Base-by-base conservation (phyloP, 2,329 filamentous ascomycete species). In the Trichoderma harzianum region DNA sequence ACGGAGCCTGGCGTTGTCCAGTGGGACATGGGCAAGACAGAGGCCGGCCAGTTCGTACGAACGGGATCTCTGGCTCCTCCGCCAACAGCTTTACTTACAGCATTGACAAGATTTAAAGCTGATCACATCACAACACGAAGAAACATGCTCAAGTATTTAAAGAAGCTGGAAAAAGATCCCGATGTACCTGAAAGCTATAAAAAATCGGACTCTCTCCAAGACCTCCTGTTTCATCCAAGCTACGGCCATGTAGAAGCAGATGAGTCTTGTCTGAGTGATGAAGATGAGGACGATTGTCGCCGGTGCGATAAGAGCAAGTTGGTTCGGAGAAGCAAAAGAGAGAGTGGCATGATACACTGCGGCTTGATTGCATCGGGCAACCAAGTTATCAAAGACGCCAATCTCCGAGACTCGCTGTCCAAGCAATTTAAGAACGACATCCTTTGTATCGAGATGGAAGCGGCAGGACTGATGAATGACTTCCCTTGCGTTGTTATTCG, bases 401-500 rank as follows among this genome's bases (percentile, higher is more conserved):
- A 16, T 0, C 70, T 72, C 0, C 74, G 83, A 5, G 81, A 85
- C 51, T 12, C 71, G 0, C 69, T 82, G 6, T 76, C 76, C 0
- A 24, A 57, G 0, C 53, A 76, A 2, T 64, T 73, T 0, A 75
- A 72, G 0, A 73, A 71, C 0, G 36, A 58, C 1, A 65, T 76
- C 0, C 67, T 78, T 0, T 80, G 78, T 3, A 75, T 80, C 10
- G 77, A 81, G 26, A 80, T 78, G 78, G 78, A 80, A n/a, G 77
- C 77, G 0, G 78, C 79, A 0, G 79, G 80, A 0, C 11, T 79
- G 0, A 75, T 77, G 74, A 74, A 75, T 10, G 60, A 76, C 0
- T 75, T 81, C 1, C 78, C 79, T 0, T 83, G 79, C 36, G 69
- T 84, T 0, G 76, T 81, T 0, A 80, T 84, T 21, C 78, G 81